These are phyloP conservation scores for Takakia lepidozioides DNA, from an alignment of 225 moss, liverwort and hornwort genomes.

Conservation along the genomic window DNA sequence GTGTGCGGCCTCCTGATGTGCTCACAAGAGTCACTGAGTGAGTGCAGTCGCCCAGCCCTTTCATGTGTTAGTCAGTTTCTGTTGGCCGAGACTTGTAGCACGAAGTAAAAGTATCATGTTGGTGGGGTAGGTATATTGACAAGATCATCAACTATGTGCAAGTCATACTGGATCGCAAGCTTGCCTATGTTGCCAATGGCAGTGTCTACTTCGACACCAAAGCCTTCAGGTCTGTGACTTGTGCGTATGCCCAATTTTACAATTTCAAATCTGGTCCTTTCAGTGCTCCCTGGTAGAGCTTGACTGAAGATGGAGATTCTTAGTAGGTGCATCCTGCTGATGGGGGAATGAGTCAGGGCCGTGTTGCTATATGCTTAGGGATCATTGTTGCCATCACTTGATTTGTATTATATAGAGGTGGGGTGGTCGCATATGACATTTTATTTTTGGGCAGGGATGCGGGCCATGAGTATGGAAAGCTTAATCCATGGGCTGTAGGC, in stretches of 20 bases:
- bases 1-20: slow-evolving; percentile 51
- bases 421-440: background rate
- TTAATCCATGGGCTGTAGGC: slow-evolving; percentile 93
- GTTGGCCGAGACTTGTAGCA: background rate
- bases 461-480: slow-evolving; percentile 85
- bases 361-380: too few relatives aligned
- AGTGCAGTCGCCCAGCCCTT: slow-evolving; percentile 29
- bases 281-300: too few relatives aligned
- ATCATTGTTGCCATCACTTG: too few relatives aligned
- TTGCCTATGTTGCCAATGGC: slow-evolving; percentile 71
- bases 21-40: slow-evolving; percentile 89
- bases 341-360: too few relatives aligned
- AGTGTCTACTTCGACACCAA: slow-evolving; percentile 96
- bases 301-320: too few relatives aligned
- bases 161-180: slow-evolving; percentile 46
- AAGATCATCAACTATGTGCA: slow-evolving; percentile 68
- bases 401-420: too few relatives aligned
- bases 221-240: slow-evolving; percentile 61
- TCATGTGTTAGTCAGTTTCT: background rate
- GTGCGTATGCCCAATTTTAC: too few relatives aligned
- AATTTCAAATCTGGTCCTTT: too few relatives aligned
- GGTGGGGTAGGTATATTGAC: slow-evolving; percentile 62
- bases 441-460: slow-evolving; percentile 39
- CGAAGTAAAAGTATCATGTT: background rate
- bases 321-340: too few relatives aligned